A percentile compares a stretch with the other conserved stretches of the same genome.
phyloP scores from a whole-genome alignment of 2,329 filamentous ascomycete species.

The Alternaria sp. region DNA sequence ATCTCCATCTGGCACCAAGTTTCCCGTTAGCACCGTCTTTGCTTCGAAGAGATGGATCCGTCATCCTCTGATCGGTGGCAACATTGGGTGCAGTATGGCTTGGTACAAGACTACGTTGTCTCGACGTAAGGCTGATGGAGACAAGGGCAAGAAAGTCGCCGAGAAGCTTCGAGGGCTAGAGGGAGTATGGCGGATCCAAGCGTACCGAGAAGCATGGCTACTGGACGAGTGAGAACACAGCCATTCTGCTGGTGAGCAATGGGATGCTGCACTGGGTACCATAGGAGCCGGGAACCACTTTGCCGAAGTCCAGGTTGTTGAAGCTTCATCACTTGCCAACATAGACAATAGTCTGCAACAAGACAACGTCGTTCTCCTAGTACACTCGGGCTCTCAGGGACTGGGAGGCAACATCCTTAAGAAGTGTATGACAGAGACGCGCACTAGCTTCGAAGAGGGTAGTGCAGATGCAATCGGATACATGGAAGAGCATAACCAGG shows the following conservation, averaged over 20 bases:
- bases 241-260: constrained; percentile 41
- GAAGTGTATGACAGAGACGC: constrained; percentile 32
- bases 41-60: constrained; percentile 48
- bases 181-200: constrained; percentile 41
- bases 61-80: constrained; percentile 49
- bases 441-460: constrained; percentile 36
- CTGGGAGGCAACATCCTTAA: constrained; percentile 48
- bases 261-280: constrained; percentile 47
- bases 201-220: constrained; percentile 43
- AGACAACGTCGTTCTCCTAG: constrained; percentile 48
- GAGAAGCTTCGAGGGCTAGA: constrained; percentile 49
- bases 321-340: constrained; percentile 23
- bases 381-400: constrained; percentile 51
- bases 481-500: constrained; percentile 46
- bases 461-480: constrained; percentile 39
- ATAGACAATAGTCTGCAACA: constrained; percentile 24
- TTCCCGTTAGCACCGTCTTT: constrained; percentile 51
- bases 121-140: constrained; percentile 42
- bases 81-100: constrained; percentile 53
- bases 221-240: constrained; percentile 18
- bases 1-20: constrained; percentile 50
- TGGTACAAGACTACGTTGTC: constrained; percentile 48
- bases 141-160: constrained; percentile 46
- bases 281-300: constrained; percentile 53
- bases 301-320: constrained; percentile 51